Percentiles rank a stretch among this genome's conserved stretches.
Conservation (phyloP, 2,329 filamentous ascomycete genomes). For the Triangularia verruculosa region DNA sequence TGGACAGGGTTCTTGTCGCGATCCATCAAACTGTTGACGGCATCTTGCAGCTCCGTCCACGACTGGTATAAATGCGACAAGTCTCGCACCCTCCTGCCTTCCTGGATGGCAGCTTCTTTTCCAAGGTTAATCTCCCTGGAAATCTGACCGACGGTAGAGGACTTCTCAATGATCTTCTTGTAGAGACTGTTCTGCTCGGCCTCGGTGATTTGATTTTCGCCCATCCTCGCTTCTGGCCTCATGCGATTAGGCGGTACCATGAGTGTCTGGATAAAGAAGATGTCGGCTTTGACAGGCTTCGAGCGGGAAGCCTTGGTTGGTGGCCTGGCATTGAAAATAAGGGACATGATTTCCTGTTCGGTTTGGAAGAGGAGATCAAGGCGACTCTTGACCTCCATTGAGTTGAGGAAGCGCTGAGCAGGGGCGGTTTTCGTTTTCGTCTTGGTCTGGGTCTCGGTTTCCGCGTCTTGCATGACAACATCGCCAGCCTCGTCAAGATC, state of each 20-base stretch:
- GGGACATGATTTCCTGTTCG: conserved; percentile 76
- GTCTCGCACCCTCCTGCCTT: conserved; percentile 47
- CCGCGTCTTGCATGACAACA: conserved; percentile 56
- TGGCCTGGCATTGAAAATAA: conserved; percentile 81
- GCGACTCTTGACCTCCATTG: conserved; percentile 78
- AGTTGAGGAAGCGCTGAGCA: conserved; percentile 72
- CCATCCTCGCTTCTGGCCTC: conserved; percentile 80
- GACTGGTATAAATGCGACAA: conserved; percentile 77
- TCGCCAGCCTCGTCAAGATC: conserved; percentile 54
- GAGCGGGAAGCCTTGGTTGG: conserved; percentile 49
- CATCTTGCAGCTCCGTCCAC: conserved; percentile 81
- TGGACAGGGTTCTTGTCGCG: conserved; percentile 80
- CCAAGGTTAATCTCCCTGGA: conserved; percentile 62
- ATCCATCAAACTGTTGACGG: conserved; percentile 91
- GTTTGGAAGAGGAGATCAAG: conserved; percentile 79
- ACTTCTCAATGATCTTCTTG: conserved; percentile 76
- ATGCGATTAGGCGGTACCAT: conserved; percentile 91
- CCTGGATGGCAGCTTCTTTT: conserved; percentile 38
- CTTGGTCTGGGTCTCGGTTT: conserved; percentile 33
- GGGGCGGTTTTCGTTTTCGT: conserved; percentile 34
- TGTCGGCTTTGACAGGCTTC: conserved; percentile 66
- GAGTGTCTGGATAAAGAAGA: conserved; percentile 89
- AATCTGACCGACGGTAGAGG: conserved; percentile 70
- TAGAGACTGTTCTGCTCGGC: conserved; percentile 85
- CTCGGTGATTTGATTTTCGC: conserved; percentile 78